phyloP scores from a whole-genome alignment of 2,329 filamentous ascomycete species.

The Talaromyces atroroseus region DNA sequence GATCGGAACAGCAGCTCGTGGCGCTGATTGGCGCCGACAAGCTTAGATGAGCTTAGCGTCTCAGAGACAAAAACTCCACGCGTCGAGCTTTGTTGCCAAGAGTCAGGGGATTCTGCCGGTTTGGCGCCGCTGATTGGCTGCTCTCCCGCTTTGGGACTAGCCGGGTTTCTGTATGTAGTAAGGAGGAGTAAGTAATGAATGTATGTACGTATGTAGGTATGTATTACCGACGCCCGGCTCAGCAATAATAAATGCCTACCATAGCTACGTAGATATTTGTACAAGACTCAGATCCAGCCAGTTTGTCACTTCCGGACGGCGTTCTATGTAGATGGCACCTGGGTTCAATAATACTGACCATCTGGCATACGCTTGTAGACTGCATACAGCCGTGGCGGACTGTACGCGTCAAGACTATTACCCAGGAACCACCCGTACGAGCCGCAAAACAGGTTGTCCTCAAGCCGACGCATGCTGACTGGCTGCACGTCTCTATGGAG shows the following conservation, averaged over 20 bases:
- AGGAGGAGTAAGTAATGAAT: not conserved
- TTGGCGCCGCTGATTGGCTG: not conserved
- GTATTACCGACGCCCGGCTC: too few species aligned
- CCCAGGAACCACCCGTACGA: constrained; percentile 7
- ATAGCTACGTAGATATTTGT: not conserved
- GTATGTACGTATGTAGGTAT: too few species aligned
- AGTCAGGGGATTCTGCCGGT: not conserved
- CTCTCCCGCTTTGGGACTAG: not conserved
- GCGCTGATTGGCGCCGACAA: not conserved
- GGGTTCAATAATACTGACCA: too few species aligned
- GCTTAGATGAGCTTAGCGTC: not conserved
- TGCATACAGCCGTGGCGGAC: not conserved
- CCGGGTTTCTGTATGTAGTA: not conserved
- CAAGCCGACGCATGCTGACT: not conserved
- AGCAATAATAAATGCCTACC: not conserved
- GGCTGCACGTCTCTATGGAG: constrained; percentile 1
- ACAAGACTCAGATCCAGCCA: not conserved
- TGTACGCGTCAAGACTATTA: not conserved
- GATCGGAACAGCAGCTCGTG: not conserved
- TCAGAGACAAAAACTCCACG: not conserved
- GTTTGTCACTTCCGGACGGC: too few species aligned
- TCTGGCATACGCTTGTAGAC: not conserved
- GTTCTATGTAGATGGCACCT: too few species aligned
- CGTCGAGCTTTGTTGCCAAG: constrained; percentile 7
- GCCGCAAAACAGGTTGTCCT: constrained; percentile 10